Evolutionary conservation across 495 filamentous ascomycete genomes (phyloP), one percentile per base, ranked within the genome.

Genomic region (Bathelium albidoporum): DNA sequence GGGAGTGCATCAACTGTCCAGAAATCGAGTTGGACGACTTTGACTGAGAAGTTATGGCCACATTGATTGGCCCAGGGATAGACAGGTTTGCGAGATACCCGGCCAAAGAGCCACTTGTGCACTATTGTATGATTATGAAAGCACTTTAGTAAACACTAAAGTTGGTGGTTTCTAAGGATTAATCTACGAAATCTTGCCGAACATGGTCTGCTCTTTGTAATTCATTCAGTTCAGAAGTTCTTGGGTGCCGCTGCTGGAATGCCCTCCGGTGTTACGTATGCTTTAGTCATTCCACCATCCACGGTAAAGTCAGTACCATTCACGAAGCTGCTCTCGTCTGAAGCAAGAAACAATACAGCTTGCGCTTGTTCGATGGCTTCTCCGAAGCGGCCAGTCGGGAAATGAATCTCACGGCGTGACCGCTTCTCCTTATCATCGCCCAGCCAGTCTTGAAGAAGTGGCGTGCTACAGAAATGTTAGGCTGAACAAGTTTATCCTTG

Each of bases 341-440:
- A 94, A 2, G 94, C 94, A 59, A 98, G 77, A 75, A 97, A 98
- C 20, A 98, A 67, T 1, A 97, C 94, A 10, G 92, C 95, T 52
- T 95, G 87, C 2, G 94, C 94, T 77, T 95, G 91, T 76, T 98
- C 94, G 65, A 98, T 83, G 7, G 95, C 87, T 77, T 98, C 94
- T 24, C 94, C 94, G 69, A 98, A 98, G 16, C 94, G 82, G n/a
- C 94, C 94, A 1, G 82, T 84, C 1, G 94, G 94, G 80, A 98
- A 97, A 69, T 98, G 94, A 44, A 98, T 83, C 79, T 97, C 91
- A 60, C 94, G 87, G 36, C 94, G 80, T 69, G 81, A 74, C 26
- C 94, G 85, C 82, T 97, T 97, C 36, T 81, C 83, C 63, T 83
- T 70, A 75, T 97, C 94, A 67, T 93, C 88, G 34, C 95, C 95